Evolutionary conservation across 768 basidiomycete species (phyloP).

Genomic region (Boletellus ananas): DNA sequence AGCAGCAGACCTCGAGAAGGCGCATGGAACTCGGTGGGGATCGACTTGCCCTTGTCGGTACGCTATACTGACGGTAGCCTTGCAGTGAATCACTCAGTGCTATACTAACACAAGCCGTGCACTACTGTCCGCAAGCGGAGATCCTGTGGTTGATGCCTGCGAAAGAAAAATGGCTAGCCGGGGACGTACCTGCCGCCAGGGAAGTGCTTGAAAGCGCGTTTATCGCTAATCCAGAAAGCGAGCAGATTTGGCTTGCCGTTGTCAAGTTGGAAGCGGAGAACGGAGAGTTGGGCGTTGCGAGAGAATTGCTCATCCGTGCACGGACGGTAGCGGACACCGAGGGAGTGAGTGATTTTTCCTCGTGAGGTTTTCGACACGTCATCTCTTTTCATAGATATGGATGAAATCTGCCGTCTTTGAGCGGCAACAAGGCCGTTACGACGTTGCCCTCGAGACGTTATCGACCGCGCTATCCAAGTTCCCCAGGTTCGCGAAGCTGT

Average conservation of each 20-base stretch:
- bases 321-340: constrained; percentile 90
- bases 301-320: constrained; percentile 83
- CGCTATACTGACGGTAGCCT: constrained; percentile 3
- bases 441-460: constrained; percentile 72
- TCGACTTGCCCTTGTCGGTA: not conserved
- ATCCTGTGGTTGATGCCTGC: constrained; percentile 97
- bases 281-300: constrained; percentile 80
- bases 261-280: constrained; percentile 97
- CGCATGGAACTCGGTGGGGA: constrained; percentile 74
- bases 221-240: constrained; percentile 93
- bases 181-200: constrained; percentile 88
- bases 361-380: not conserved
- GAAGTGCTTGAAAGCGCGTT: constrained; percentile 87
- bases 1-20: constrained; percentile 92
- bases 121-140: constrained; percentile 92
- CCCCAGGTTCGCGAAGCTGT: constrained; percentile 86
- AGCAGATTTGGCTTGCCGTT: constrained; percentile 96
- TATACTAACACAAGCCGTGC: constrained; percentile 77
- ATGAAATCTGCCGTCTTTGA: constrained; percentile 98
- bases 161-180: constrained; percentile 92
- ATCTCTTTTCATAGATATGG: constrained; percentile 69
- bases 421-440: constrained; percentile 76
- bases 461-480: constrained; percentile 75
- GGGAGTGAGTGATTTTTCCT: constrained; percentile 49
- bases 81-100: constrained; percentile 74